These are phyloP conservation scores for Elasticomyces elasticus DNA, from an alignment of 495 filamentous ascomycete genomes.

Conservation along the genomic window DNA sequence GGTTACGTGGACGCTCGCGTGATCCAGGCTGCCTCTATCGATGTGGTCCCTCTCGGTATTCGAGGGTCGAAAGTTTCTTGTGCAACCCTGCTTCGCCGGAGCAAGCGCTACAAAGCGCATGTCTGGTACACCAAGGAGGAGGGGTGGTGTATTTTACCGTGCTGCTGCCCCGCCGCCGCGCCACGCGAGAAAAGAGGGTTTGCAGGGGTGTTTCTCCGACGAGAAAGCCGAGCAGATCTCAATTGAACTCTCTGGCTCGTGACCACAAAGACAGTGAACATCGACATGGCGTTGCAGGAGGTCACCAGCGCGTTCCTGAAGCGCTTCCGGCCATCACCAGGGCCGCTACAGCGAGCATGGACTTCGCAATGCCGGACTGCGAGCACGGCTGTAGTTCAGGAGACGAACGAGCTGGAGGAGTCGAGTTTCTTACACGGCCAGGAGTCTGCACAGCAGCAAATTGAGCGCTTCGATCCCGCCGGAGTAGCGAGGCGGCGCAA, in stretches of 20 bases:
- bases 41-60: no score
- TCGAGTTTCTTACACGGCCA: conserved; percentile 34
- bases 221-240: background rate
- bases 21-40: no score
- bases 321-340: conserved; percentile 4
- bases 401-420: conserved; percentile 25
- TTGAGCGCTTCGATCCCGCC: conserved; percentile 49
- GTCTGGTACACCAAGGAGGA: no score
- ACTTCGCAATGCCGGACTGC: conserved; percentile 26
- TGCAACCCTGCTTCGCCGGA: no score
- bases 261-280: background rate
- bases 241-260: background rate
- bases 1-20: no score
- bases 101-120: no score
- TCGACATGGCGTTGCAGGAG: conserved; percentile 14
- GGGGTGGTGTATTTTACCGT: no score
- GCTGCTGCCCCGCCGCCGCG: no score
- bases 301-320: conserved; percentile 16
- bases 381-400: conserved; percentile 10
- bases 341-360: conserved; percentile 1
- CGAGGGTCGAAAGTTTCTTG: no score
- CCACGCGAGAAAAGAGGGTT: no score
- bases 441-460: conserved; percentile 28
- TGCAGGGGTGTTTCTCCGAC: background rate
- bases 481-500: conserved; percentile 42